phyloP scores from a whole-genome alignment of 1,284 basidiomycete genomes.

The Tilletia walkeri region DNA sequence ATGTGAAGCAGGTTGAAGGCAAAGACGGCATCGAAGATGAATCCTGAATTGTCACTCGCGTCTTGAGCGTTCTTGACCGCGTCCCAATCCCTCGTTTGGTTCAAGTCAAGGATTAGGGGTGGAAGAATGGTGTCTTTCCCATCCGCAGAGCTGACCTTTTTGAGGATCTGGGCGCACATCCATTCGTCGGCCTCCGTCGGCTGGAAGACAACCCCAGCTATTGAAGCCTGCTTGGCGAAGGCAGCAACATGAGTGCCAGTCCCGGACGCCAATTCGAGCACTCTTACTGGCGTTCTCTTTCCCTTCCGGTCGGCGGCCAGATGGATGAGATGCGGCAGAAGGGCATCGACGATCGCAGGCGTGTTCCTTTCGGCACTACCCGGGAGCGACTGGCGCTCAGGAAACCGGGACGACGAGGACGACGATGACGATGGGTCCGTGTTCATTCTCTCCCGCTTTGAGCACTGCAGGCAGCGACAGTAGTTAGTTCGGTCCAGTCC shows the following conservation, averaged over 20 bases:
- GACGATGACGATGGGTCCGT: too few relatives aligned
- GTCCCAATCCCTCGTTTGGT: constrained; percentile 32
- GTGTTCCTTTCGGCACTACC: constrained; percentile 1
- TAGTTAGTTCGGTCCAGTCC: too few relatives aligned
- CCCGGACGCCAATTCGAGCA: constrained; percentile 7
- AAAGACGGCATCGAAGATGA: constrained; percentile 28
- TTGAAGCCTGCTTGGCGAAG: constrained; percentile 1
- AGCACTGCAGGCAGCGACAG: too few relatives aligned
- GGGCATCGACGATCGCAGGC: background rate
- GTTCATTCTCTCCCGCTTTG: too few relatives aligned
- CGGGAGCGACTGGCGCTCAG: constrained; percentile 7
- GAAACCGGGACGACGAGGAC: background rate
- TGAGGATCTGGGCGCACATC: constrained; percentile 25
- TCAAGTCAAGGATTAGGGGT: constrained; percentile 30
- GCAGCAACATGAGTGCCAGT: constrained; percentile 11
- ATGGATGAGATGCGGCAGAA: background rate
- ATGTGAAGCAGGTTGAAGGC: constrained; percentile 37
- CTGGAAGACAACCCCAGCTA: constrained; percentile 18
- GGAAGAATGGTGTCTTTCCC: constrained; percentile 25
- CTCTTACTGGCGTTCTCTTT: background rate
- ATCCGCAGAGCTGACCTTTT: background rate
- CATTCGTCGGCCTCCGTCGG: constrained; percentile 33
- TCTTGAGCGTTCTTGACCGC: background rate
- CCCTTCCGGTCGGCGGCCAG: background rate
- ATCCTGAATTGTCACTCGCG: background rate